Evolutionary conservation across 2,329 filamentous ascomycete genomes (phyloP).

Genomic region (Monosporascus sp.): DNA sequence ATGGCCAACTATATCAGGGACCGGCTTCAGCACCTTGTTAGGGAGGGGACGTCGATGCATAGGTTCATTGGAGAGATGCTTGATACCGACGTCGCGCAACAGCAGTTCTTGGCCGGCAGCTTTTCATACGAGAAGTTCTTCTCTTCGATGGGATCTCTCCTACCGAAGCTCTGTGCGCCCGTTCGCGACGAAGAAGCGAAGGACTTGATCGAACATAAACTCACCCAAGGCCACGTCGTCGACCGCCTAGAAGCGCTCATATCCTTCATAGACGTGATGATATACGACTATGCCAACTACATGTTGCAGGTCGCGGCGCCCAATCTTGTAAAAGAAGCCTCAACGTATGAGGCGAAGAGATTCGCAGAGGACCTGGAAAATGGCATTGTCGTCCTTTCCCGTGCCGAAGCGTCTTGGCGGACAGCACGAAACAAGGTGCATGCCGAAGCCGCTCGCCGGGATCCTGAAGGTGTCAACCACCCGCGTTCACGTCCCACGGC

Average conservation of each 20-base stretch:
- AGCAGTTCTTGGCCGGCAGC: conserved; percentile 63
- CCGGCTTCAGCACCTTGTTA: conserved; percentile 67
- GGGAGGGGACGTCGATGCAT: conserved; percentile 67
- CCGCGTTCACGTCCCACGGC: conserved; percentile 58
- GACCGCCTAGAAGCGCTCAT: conserved; percentile 72
- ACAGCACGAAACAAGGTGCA: conserved; percentile 59
- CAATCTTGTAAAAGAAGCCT: conserved; percentile 63
- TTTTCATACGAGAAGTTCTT: conserved; percentile 84
- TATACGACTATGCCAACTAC: conserved; percentile 79
- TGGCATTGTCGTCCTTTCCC: conserved; percentile 47
- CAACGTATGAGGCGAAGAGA: conserved; percentile 67
- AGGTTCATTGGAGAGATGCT: conserved; percentile 70
- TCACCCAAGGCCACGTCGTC: conserved; percentile 59
- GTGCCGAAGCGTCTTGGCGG: conserved; percentile 63
- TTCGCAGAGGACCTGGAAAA: conserved; percentile 62
- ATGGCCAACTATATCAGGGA: conserved; percentile 67
- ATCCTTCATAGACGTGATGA: conserved; percentile 70
- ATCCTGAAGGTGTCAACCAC: conserved; percentile 62
- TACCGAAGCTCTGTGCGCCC: conserved; percentile 76
- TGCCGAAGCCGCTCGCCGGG: conserved; percentile 61
- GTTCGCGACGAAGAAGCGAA: conserved; percentile 74
- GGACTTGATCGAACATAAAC: conserved; percentile 57
- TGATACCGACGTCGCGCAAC: conserved; percentile 65
- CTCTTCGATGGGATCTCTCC: conserved; percentile 64
- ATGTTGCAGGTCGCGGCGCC: conserved; percentile 68